Base-by-base conservation (phyloP, 2,329 filamentous ascomycete genomes). In the Fusarium napiforme region DNA sequence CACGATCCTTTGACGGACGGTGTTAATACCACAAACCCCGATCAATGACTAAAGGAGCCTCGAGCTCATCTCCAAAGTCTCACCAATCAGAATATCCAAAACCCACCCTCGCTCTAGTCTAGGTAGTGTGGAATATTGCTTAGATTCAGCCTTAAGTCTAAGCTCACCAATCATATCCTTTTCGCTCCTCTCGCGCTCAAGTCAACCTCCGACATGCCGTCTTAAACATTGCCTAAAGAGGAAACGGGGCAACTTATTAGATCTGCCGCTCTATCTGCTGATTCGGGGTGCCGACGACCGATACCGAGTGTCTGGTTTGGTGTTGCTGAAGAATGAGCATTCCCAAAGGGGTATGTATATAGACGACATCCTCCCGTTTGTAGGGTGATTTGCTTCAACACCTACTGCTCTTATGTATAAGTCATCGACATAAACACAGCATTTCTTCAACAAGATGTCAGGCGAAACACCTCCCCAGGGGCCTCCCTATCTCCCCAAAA, bases 401-500 rank as follows among this genome's bases (percentile, higher is more conserved):
- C 39, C 37, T 16, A 26, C 11, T 28, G 39, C 10, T 34, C 59
- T 36, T 26, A 2, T 36, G 43, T 18, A 23, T 23, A 64, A 21
- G 34, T 9, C 18, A 30, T 45, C 26, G 26, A 32, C 37, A 28
- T 23, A 37, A 40, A 40, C 23, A 18, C 32, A 39, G 7, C 30
- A 26, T 23, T 37, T 37, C 26, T 37, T 34, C 42, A 36, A 49
- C 56, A 39, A 52, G 47, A 79, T 72, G 76, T 57, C 57, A 36
- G 49, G 61, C 23, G 43, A 37, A 19, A 63, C 63, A 42, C 72
- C 71, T 45, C 70, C 47, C n/a, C 72, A 82, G 71, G 80, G 82
- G 7, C 82, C 83, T 67, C 83, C 83, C 1, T 84, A 84, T 65
- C 75, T 78, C 9, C 84, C 85, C 5, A 78, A 72, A 18, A 81